Percentiles rank a stretch among this genome's conserved stretches.
Evolutionary conservation across 176 grass and related monocot genomes (phyloP).

Genomic region (Pharus latifolius): DNA sequence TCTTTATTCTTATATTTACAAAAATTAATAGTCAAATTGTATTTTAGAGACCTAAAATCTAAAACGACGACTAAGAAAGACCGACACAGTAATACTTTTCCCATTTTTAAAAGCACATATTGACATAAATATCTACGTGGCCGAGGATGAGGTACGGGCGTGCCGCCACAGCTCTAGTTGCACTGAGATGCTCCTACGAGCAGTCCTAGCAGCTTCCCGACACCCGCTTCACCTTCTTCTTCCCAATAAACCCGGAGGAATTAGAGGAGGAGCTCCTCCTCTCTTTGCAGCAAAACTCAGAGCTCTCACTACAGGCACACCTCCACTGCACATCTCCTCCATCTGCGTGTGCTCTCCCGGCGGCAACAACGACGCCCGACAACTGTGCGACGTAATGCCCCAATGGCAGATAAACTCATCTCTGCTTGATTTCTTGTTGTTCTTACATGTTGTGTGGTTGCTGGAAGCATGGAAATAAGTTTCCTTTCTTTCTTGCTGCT

Average conservation of each 20-base stretch:
- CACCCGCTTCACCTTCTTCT: not conserved
- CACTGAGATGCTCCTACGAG: too few species aligned
- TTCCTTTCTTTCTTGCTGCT: not conserved
- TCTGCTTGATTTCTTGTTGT: not conserved
- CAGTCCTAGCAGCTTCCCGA: not conserved
- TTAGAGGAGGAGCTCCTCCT: not conserved
- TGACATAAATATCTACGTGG: too few species aligned
- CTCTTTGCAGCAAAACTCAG: not conserved
- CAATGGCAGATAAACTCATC: not conserved
- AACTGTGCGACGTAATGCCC: constrained; percentile 38
- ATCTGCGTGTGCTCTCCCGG: not conserved
- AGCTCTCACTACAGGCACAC: not conserved
- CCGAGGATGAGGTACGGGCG: too few species aligned
- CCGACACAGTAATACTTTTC: too few species aligned
- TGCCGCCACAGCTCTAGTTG: too few species aligned
- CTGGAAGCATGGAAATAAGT: not conserved
- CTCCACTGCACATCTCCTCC: not conserved
- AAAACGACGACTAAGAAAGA: too few species aligned
- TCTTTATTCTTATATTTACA: too few species aligned
- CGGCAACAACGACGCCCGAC: not conserved
- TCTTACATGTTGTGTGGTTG: not conserved
- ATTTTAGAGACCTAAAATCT: too few species aligned
- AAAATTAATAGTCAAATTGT: too few species aligned
- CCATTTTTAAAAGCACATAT: too few species aligned
- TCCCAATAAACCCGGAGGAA: not conserved